These are phyloP conservation scores for Venturia asperata DNA, from an alignment of 2,329 filamentous ascomycete genomes.

Conservation along the genomic window DNA sequence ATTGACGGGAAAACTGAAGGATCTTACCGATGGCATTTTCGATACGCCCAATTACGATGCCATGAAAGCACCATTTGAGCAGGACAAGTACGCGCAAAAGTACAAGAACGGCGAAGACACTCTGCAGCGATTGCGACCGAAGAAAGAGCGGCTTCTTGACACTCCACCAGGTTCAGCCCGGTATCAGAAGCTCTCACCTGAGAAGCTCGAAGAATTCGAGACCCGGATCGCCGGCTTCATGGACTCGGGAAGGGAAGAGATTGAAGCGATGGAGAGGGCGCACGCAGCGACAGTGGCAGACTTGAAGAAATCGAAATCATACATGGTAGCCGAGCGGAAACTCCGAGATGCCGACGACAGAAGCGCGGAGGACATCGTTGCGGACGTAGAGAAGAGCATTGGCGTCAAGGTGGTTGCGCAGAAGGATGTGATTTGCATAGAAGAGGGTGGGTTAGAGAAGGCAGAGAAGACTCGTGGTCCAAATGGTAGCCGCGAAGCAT, in stretches of 20 bases:
- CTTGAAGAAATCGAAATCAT: conserved; percentile 61
- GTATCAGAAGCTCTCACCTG: conserved; percentile 62
- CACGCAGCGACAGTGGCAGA: conserved; percentile 70
- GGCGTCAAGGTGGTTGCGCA: conserved; percentile 59
- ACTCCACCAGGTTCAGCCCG: conserved; percentile 7
- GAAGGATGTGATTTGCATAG: conserved; percentile 60
- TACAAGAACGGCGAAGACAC: conserved; percentile 24
- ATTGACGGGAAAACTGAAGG: conserved; percentile 65
- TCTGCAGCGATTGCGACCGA: conserved; percentile 25
- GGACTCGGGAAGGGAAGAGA: conserved; percentile 67
- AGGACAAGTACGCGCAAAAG: conserved; percentile 19
- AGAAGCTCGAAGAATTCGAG: conserved; percentile 77
- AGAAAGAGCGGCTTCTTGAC: conserved; percentile 4
- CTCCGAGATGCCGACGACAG: conserved; percentile 36
- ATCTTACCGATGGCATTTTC: conserved; percentile 78
- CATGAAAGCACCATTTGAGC: conserved; percentile 9
- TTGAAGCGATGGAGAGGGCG: conserved; percentile 73
- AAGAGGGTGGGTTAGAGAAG: conserved; percentile 66
- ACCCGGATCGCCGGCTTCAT: conserved; percentile 68
- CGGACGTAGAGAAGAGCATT: conserved; percentile 64
- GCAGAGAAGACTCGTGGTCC: conserved; percentile 37
- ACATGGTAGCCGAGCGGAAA: conserved; percentile 69
- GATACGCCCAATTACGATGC: conserved; percentile 44
- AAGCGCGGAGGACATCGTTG: conserved; percentile 58
- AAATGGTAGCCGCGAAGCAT: conserved; percentile 8